phyloP scores from a whole-genome alignment of 192 early-diverging fungal species.

The Entomortierella lignicola region DNA sequence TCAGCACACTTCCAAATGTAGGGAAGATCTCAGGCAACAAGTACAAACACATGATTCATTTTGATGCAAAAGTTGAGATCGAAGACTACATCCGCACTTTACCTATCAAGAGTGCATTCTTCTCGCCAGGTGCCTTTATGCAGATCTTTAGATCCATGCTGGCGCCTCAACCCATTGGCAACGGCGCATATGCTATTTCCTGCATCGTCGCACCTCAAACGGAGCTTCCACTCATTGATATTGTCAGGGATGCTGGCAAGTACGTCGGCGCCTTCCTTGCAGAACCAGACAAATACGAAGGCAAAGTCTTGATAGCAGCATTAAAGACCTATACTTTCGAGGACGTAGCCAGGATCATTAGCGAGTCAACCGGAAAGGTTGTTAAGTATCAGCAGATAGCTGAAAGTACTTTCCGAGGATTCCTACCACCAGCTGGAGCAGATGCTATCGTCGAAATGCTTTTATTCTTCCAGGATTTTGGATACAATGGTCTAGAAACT shows the following conservation, averaged over 20 bases:
- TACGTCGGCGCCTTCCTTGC: slow-evolving; percentile 27
- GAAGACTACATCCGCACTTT: slow-evolving; percentile 20
- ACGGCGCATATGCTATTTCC: slow-evolving; percentile 13
- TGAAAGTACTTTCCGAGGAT: background rate
- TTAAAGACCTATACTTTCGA: background rate
- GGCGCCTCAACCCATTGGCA: slow-evolving; percentile 11
- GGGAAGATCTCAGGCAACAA: background rate
- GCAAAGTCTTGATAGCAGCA: slow-evolving; percentile 14
- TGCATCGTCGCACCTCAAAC: slow-evolving; percentile 6
- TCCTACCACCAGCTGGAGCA: background rate
- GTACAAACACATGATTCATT: background rate
- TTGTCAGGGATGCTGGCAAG: slow-evolving; percentile 6
- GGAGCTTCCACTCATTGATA: slow-evolving; percentile 1
- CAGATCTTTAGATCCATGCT: slow-evolving; percentile 1
- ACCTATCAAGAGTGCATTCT: slow-evolving; percentile 31
- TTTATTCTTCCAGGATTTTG: background rate
- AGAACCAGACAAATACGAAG: slow-evolving; percentile 21
- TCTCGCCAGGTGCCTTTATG: slow-evolving; percentile 18
- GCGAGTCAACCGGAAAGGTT: slow-evolving; percentile 10
- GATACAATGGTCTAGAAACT: slow-evolving; percentile 1
- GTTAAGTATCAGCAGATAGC: slow-evolving; percentile 23
- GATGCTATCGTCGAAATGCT: slow-evolving; percentile 1
- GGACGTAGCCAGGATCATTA: slow-evolving; percentile 2
- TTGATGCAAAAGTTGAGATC: background rate
- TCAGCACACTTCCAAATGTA: slow-evolving; percentile 10